phyloP scores from a whole-genome alignment of 2,329 filamentous ascomycete genomes.

The Fusarium liriodendri region DNA sequence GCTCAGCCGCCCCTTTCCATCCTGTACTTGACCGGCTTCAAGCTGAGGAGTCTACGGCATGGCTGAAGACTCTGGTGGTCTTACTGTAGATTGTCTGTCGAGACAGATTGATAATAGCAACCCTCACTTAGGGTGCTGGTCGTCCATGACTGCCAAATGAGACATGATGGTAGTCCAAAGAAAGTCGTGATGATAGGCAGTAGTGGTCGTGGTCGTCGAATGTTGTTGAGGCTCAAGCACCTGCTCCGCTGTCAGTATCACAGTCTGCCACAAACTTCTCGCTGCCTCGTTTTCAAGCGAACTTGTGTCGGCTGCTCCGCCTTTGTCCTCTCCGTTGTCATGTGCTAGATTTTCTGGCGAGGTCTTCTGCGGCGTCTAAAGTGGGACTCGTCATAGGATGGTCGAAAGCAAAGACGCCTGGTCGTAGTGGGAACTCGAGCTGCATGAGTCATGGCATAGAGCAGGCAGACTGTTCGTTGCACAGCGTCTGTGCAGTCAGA shows the following conservation, averaged over 20 bases:
- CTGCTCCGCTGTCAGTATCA: neutral
- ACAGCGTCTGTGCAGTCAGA: neutral
- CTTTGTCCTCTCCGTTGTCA: neutral
- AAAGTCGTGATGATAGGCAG: neutral
- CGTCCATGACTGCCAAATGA: fast-evolving
- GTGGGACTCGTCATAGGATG: neutral
- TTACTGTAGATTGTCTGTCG: too few relatives aligned
- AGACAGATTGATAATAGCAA: fast-evolving
- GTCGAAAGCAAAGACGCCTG: neutral
- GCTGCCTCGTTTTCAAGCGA: neutral
- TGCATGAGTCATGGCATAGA: neutral
- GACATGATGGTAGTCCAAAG: fast-evolving
- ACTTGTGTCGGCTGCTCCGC: neutral
- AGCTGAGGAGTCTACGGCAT: neutral
- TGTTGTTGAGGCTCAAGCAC: neutral
- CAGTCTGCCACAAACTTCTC: neutral
- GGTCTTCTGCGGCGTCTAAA: neutral
- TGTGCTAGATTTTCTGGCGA: neutral
- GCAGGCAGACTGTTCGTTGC: neutral
- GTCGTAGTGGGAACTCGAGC: neutral
- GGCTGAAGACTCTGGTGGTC: neutral
- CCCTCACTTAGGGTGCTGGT: fast-evolving
- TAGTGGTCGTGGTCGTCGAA: neutral
- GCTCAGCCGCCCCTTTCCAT: neutral
- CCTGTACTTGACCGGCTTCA: neutral